Evolutionary conservation across 306 rosid genomes (phyloP).

Genomic region (Morella rubra): DNA sequence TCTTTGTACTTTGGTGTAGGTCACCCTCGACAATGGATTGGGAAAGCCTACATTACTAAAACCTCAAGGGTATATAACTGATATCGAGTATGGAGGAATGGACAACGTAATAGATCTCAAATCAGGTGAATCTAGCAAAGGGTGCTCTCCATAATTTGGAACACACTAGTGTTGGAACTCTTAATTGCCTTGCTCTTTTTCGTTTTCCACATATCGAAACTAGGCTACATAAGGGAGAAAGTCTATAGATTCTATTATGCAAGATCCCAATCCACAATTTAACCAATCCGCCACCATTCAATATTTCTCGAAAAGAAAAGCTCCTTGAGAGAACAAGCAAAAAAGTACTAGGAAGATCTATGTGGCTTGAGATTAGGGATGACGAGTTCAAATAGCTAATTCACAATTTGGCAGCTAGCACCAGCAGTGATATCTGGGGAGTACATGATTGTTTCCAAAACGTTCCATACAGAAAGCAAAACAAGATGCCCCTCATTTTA

Average conservation of each 20-base stretch:
- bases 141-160: slow-evolving; percentile 19
- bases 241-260: too few species aligned
- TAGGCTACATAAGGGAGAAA: neutral
- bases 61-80: slow-evolving; percentile 37
- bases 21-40: slow-evolving; percentile 33
- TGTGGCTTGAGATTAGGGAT: neutral
- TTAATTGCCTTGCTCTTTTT: neutral
- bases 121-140: slow-evolving; percentile 34
- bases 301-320: neutral
- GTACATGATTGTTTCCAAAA: slow-evolving; percentile 1
- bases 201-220: neutral
- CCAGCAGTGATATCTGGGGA: neutral
- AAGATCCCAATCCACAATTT: too few species aligned
- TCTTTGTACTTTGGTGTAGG: slow-evolving; percentile 20
- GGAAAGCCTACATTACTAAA: slow-evolving; percentile 35
- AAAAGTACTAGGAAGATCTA: neutral
- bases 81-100: slow-evolving; percentile 38
- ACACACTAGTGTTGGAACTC: neutral
- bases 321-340: neutral
- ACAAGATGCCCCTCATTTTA: slow-evolving; percentile 15
- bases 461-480: slow-evolving; percentile 19
- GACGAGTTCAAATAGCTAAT: neutral
- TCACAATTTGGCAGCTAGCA: neutral
- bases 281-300: neutral
- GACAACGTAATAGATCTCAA: slow-evolving; percentile 41